These are phyloP conservation scores for Arctostaphylos glauca DNA, from an alignment of 148 eudicot species.

Conservation along the genomic window DNA sequence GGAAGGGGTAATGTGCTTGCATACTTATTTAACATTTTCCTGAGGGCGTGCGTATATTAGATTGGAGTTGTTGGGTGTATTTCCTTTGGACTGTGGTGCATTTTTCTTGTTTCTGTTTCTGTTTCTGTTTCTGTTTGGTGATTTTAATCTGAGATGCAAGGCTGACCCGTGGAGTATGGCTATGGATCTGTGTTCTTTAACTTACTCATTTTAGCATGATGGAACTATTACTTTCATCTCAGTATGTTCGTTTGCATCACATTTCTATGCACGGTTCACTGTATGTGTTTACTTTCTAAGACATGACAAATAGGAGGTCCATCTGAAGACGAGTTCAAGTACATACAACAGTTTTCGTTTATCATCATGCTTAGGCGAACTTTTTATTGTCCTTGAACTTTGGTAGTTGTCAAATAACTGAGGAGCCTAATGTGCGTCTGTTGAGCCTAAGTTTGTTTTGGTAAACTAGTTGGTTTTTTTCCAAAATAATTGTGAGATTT, in stretches of 20 bases:
- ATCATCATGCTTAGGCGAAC: background rate
- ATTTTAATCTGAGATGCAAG: background rate
- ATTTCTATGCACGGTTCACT: background rate
- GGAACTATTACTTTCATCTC: no score
- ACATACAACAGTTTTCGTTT: background rate
- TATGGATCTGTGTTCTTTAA: background rate
- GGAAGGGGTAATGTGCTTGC: slow-evolving; percentile 57
- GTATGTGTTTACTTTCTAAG: background rate
- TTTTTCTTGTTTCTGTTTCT: background rate
- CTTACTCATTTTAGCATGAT: no score
- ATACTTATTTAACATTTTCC: background rate
- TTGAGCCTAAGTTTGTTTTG: slow-evolving; percentile 1
- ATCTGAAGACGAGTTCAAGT: background rate
- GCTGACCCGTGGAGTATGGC: background rate
- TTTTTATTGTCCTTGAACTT: background rate
- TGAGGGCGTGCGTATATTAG: background rate
- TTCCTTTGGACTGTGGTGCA: background rate
- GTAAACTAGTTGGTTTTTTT: background rate
- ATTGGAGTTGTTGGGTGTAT: background rate
- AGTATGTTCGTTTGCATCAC: background rate
- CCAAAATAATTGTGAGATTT: background rate
- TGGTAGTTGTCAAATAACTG: background rate
- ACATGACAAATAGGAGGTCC: background rate
- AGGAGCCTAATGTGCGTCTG: background rate
- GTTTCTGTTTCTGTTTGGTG: background rate